Conservation (phyloP, 352 stramenopile genomes). For the Phytophthora litchii region DNA sequence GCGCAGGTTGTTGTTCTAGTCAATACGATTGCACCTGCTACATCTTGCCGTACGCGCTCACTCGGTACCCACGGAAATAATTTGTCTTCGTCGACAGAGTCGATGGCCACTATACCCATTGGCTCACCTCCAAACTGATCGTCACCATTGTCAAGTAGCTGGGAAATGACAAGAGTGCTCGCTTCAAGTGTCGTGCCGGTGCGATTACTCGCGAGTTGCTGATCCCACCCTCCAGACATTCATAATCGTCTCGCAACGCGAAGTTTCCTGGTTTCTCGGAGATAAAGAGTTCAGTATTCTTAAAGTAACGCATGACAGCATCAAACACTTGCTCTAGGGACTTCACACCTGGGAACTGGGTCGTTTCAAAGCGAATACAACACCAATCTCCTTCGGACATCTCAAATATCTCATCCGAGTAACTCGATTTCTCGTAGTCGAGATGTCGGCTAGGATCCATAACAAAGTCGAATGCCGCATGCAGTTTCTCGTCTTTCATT, state of each 20-base stretch:
- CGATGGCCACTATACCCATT: conserved; percentile 27
- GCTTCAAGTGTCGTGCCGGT: conserved; percentile 25
- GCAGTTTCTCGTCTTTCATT: too few relatives aligned
- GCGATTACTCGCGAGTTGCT: conserved; percentile 24
- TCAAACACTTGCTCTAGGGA: conserved; percentile 39
- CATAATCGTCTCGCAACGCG: conserved; percentile 30
- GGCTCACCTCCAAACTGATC: conserved; percentile 9
- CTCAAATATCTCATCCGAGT: conserved; percentile 29
- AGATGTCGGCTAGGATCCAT: not conserved
- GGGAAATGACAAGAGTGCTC: conserved; percentile 30
- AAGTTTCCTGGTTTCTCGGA: conserved; percentile 37
- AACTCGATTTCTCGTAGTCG: not conserved
- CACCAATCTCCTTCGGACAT: conserved; percentile 29
- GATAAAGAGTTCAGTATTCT: conserved; percentile 44
- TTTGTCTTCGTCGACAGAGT: conserved; percentile 40
- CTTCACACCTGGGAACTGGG: conserved; percentile 26
- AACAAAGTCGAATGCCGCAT: too few relatives aligned
- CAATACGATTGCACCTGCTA: conserved; percentile 20
- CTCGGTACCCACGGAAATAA: conserved; percentile 32
- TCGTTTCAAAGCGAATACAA: conserved; percentile 26
- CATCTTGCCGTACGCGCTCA: conserved; percentile 27
- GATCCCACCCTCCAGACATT: conserved; percentile 12
- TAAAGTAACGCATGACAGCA: conserved; percentile 35
- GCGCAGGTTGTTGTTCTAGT: not conserved
- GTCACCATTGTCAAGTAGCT: conserved; percentile 15